Base-by-base conservation (phyloP, 176 grass and related monocot genomes). In the Aegilops tauschii region DNA sequence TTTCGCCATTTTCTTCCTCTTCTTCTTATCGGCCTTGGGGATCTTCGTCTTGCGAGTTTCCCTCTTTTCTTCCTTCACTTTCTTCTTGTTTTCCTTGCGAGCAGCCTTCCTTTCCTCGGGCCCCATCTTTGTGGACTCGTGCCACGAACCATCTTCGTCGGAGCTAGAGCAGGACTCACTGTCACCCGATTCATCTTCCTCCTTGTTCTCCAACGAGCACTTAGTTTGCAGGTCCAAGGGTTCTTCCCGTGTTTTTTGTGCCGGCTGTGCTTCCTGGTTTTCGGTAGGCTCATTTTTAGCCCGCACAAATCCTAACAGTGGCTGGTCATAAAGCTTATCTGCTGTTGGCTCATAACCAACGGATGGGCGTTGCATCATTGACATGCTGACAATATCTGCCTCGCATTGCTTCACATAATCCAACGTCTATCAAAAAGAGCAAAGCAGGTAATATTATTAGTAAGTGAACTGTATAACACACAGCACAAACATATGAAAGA, bases 1-100 rank as follows among this genome's bases (percentile, higher is more conserved):
- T 79, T 98, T 98, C 14, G 94, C 92, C 90, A 98, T 85, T 58
- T 98, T 96, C 88, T 94, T 98, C 85, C 97, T 94, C 76, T 86
- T 90, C 69, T 98, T 98, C 81, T 98, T 98, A 30, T 96, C 92
- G 9, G 90, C 86, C 85, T 98, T 98, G 1, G 94, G 79, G 27
- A 91, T 78, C 86, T 98, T 96, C 2, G 69, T 91, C 79, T 93
- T 96, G 42, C 94, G 86, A 62, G 90, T 70, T 84, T 98, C 90
- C 83, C 88, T 92, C 77, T 94, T 98, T 72, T 98, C 92, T 52
- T 96, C 93, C 76, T 96, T 94, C 83, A 98, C 96, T 79, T 91
- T 96, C 85, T 98, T 98, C 82, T 96, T 98, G 64, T 98, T 89
- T 49, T 90, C 94, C 69, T 94, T 98, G 69, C 96, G 69, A 47